Conservation (phyloP, 495 filamentous ascomycete genomes). For the Xylaria curta region DNA sequence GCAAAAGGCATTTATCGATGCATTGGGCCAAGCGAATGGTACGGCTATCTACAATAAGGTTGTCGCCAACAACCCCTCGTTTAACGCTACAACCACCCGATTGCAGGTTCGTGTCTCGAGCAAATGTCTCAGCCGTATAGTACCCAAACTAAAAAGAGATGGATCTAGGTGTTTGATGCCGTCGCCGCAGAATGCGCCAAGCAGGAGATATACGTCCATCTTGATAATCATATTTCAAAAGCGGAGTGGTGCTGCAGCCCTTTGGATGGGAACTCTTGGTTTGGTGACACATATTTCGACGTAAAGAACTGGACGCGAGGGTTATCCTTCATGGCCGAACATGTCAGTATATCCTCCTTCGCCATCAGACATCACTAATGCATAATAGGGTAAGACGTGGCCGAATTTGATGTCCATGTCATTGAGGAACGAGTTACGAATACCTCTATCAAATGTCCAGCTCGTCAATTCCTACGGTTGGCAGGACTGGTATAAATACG, state of each 20-base stretch:
- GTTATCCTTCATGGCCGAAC: slow-evolving; percentile 58
- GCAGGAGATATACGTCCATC: slow-evolving; percentile 60
- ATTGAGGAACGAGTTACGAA: slow-evolving; percentile 62
- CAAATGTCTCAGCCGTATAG: background rate
- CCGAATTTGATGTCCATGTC: slow-evolving; percentile 56
- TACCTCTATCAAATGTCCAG: slow-evolving; percentile 36
- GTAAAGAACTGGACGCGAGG: slow-evolving; percentile 60
- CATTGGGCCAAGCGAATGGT: slow-evolving; percentile 51
- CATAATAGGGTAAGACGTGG: slow-evolving; percentile 50
- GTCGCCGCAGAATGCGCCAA: slow-evolving; percentile 54
- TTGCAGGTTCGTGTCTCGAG: slow-evolving; percentile 43
- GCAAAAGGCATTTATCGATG: slow-evolving; percentile 50
- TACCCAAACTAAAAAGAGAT: slow-evolving; percentile 12
- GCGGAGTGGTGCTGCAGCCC: slow-evolving; percentile 62
- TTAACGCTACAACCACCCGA: slow-evolving; percentile 51
- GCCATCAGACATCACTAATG: slow-evolving; percentile 19
- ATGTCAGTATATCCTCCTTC: slow-evolving; percentile 42
- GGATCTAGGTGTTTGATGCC: slow-evolving; percentile 52
- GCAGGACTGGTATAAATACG: slow-evolving; percentile 56
- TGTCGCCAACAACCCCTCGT: slow-evolving; percentile 53
- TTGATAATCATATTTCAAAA: slow-evolving; percentile 67
- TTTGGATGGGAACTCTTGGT: slow-evolving; percentile 64
- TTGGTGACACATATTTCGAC: slow-evolving; percentile 61
- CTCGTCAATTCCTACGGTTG: slow-evolving; percentile 54
- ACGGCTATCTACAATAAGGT: slow-evolving; percentile 49